These are phyloP conservation scores for Erigeron philadelphicus DNA, from an alignment of 140 eudicot species.

Conservation along the genomic window DNA sequence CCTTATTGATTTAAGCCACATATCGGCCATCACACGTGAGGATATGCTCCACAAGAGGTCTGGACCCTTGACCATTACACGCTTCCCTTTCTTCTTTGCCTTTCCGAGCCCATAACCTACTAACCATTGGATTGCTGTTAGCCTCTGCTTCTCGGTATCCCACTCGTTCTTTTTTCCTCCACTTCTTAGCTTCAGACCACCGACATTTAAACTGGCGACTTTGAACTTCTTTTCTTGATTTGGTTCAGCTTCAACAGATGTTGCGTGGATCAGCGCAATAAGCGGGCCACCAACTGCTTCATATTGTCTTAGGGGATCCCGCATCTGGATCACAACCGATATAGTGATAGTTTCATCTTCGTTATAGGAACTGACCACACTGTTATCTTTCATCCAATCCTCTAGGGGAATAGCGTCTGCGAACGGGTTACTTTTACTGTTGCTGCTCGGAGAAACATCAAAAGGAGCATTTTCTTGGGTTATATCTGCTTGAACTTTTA, in stretches of 20 bases:
- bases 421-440: constrained; percentile 31
- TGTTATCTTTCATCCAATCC: constrained; percentile 57
- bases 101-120: constrained; percentile 66
- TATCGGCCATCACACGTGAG: constrained; percentile 81
- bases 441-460: constrained; percentile 58
- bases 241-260: constrained; percentile 28
- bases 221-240: constrained; percentile 62
- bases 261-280: constrained; percentile 53
- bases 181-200: constrained; percentile 60
- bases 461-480: constrained; percentile 74
- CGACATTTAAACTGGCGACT: constrained; percentile 55
- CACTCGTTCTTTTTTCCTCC: constrained; percentile 53
- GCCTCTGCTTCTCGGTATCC: constrained; percentile 83
- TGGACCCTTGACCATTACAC: constrained; percentile 45
- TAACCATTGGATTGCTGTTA: constrained; percentile 90
- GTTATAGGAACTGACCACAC: constrained; percentile 10
- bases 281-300: constrained; percentile 97
- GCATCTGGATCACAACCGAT: constrained; percentile 50
- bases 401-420: constrained; percentile 65
- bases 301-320: constrained; percentile 75
- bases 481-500: constrained; percentile 70
- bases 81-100: constrained; percentile 58
- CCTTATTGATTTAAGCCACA: constrained; percentile 92
- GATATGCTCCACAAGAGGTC: constrained; percentile 81
- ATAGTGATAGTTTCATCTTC: constrained; percentile 40